Evolutionary conservation across 495 filamentous ascomycete species (phyloP).

Genomic region (Neurospora discreta): DNA sequence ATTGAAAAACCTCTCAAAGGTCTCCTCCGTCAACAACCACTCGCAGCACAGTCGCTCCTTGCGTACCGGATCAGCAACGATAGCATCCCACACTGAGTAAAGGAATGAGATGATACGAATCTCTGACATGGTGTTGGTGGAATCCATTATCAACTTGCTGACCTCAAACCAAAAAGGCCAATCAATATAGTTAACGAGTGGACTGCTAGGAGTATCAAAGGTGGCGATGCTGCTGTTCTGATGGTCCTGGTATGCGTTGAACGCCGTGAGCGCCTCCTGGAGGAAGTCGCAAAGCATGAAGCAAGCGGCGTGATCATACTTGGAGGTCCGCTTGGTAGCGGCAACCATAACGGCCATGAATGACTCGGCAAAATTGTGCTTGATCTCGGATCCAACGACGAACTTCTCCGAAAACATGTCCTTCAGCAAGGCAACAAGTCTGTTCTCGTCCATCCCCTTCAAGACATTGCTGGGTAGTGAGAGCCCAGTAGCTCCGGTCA

Average conservation of each 20-base stretch:
- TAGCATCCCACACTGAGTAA: constrained; percentile 68
- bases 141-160: constrained; percentile 70
- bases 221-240: constrained; percentile 33
- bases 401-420: constrained; percentile 72
- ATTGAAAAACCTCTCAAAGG: constrained; percentile 79
- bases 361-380: constrained; percentile 65
- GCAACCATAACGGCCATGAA: constrained; percentile 66
- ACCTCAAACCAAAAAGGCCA: constrained; percentile 89
- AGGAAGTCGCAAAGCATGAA: constrained; percentile 89
- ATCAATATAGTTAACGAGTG: constrained; percentile 39
- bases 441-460: constrained; percentile 83
- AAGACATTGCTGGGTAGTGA: constrained; percentile 50
- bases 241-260: constrained; percentile 27
- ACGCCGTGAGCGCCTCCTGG: constrained; percentile 53
- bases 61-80: constrained; percentile 53
- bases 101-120: constrained; percentile 81
- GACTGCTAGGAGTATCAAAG: constrained; percentile 4
- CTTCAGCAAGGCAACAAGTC: constrained; percentile 74
- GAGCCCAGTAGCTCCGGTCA: constrained; percentile 47
- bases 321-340: constrained; percentile 61
- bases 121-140: constrained; percentile 90
- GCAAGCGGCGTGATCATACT: constrained; percentile 81
- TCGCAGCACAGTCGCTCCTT: constrained; percentile 65
- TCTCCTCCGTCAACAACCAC: constrained; percentile 67
- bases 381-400: constrained; percentile 35